A percentile compares a stretch with the other conserved stretches of the same genome.
phyloP scores from a whole-genome alignment of 2,329 filamentous ascomycete species.

The Fusarium sp. region DNA sequence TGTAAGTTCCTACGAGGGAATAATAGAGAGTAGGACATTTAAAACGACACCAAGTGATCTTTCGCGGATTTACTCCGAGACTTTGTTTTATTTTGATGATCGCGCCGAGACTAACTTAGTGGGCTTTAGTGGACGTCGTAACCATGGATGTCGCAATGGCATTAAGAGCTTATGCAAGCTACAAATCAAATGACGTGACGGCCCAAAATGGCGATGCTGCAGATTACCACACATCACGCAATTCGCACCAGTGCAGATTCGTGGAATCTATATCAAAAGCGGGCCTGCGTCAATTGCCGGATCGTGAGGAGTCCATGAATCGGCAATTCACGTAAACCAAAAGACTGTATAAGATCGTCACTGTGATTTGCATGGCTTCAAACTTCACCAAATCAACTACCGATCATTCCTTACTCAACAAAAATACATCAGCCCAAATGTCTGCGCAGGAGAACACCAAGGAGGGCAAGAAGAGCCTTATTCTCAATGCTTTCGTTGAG shows the following conservation, averaged over 20 bases:
- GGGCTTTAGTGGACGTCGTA: background rate
- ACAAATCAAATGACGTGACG: background rate
- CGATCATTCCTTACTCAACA: background rate
- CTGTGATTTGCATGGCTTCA: background rate
- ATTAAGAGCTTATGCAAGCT: background rate
- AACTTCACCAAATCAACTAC: background rate
- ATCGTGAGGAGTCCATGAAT: background rate
- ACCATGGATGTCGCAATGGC: background rate
- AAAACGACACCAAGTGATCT: too few species aligned
- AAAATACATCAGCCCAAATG: background rate
- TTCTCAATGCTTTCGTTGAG: constrained; percentile 59
- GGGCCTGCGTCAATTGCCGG: background rate
- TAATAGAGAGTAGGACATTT: background rate
- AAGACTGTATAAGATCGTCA: background rate
- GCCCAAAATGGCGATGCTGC: background rate
- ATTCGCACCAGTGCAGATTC: background rate
- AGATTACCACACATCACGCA: background rate
- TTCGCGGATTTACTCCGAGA: background rate
- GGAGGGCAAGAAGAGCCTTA: constrained; percentile 52
- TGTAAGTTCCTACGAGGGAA: accelerated
- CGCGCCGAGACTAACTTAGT: background rate
- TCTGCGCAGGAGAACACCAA: background rate
- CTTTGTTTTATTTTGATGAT: background rate
- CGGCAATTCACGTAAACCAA: background rate
- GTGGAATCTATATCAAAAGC: background rate